Evolutionary conservation across 257 asterid genomes (phyloP), one percentile per base, ranked within the genome.

Genomic region (Solanum ossicruentum): DNA sequence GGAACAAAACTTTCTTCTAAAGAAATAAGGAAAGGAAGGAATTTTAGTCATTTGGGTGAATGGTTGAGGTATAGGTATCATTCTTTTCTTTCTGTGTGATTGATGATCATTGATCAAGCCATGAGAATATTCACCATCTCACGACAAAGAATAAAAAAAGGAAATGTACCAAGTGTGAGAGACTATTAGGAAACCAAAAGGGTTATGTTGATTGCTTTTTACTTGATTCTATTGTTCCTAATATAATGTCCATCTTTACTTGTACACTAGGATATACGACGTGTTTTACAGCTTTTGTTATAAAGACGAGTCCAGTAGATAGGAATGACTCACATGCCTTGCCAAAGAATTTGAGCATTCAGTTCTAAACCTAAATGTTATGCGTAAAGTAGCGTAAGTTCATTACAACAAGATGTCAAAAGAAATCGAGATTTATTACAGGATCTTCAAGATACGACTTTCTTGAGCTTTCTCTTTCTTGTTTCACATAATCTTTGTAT

Each of bases 11-110:
- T 79, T 89, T 85, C 23, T 61, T 41, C 80, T 23, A 63, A 81
- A 80, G 84, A 86, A 67, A 86, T 73, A 65, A 86, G 32, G 54
- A 84, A 93, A 90, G 97, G 89, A 93, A 91, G 85, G 95, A 88
- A 93, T 86, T 85, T 21, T 84, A 12, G 39, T 79, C 83, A 84
- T 75, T 39, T 75, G 54, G 47, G 49, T 47, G 10, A 36, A 45
- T 17, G 49, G 77, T 77, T 16, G 81, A 67, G 72, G 84, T 80
- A 82, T 86, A 82, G 92, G 93, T 86, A 94, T 91, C 86, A 91
- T 92, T 94, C 93, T 83, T 88, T 92, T 71, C 95, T 89, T 86
- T 65, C 21, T 63, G 23, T 69, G 55, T 51, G 80, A 20, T 66
- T 66, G 67, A 49, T 65, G 65, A 28, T 81, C 72, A 49, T 26